phyloP scores from a whole-genome alignment of 106 monocot species.

The Cymbidium sinense region DNA sequence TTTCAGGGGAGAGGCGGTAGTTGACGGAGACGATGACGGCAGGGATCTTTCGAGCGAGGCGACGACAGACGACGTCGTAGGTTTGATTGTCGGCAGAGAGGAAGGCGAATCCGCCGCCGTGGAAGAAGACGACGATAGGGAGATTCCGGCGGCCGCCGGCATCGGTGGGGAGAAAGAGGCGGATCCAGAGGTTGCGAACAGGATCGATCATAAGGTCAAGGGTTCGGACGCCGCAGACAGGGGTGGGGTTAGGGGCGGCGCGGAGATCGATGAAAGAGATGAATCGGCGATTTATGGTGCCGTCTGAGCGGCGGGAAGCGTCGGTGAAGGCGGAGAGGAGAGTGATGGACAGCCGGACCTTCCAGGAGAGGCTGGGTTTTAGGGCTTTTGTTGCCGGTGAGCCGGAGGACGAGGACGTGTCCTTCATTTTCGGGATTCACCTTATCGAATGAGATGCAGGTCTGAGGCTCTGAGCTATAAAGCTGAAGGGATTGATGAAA shows the following conservation, averaged over 20 bases:
- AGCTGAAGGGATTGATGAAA: too few species aligned
- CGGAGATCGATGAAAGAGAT: conserved; percentile 26
- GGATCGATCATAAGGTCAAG: conserved; percentile 34
- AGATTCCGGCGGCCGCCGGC: conserved; percentile 7
- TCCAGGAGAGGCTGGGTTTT: conserved; percentile 6
- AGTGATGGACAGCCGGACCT: conserved; percentile 21
- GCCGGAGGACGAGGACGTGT: neutral
- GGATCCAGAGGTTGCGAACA: conserved; percentile 23
- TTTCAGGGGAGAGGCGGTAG: conserved; percentile 28
- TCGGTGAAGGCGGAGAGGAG: conserved; percentile 22
- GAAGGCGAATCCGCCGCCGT: conserved; percentile 12
- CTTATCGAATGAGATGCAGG: too few species aligned
- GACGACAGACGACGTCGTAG: conserved; percentile 11
- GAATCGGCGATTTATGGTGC: conserved; percentile 64
- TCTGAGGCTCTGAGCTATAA: too few species aligned
- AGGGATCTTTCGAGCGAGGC: conserved; percentile 1
- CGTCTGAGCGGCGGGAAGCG: conserved; percentile 44
- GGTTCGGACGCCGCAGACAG: conserved; percentile 26
- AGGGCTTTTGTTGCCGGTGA: neutral
- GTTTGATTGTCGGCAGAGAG: neutral
- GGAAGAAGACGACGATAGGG: conserved; percentile 15
- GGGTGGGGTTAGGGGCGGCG: conserved; percentile 19
- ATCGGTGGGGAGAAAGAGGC: conserved; percentile 33
- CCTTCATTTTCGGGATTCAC: neutral
- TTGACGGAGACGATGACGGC: conserved; percentile 15